Evolutionary conservation across 2,329 filamentous ascomycete genomes (phyloP).

Genomic region (Calycina marina): DNA sequence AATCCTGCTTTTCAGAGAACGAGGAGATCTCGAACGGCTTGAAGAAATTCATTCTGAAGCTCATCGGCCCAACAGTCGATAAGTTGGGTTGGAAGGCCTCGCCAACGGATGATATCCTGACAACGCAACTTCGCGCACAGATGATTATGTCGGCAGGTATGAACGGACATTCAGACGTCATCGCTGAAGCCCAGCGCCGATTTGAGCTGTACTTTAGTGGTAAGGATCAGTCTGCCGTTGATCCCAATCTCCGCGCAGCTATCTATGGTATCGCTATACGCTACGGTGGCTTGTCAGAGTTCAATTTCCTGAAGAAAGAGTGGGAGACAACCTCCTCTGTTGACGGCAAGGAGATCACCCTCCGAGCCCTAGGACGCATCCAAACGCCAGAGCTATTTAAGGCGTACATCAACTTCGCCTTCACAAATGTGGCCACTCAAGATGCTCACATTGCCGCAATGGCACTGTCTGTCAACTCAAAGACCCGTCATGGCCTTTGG

Average conservation of each 20-base stretch:
- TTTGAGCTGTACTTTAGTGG: slow-evolving; percentile 68
- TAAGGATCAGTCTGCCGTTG: slow-evolving; percentile 49
- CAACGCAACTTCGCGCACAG: slow-evolving; percentile 66
- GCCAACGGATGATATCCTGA: slow-evolving; percentile 68
- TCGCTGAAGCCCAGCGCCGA: slow-evolving; percentile 59
- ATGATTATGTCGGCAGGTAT: slow-evolving; percentile 63
- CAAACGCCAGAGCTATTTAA: slow-evolving; percentile 48
- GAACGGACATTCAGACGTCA: slow-evolving; percentile 57
- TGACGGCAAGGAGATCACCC: slow-evolving; percentile 78
- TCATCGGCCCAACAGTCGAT: slow-evolving; percentile 61
- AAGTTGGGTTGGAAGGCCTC: slow-evolving; percentile 76
- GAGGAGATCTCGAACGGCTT: slow-evolving; percentile 56
- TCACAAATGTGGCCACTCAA: slow-evolving; percentile 68
- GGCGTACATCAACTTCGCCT: slow-evolving; percentile 60
- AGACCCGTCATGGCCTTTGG: slow-evolving; percentile 67
- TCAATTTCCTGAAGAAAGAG: slow-evolving; percentile 66
- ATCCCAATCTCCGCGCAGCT: slow-evolving; percentile 66
- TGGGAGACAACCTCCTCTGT: slow-evolving; percentile 72
- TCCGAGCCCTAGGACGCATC: slow-evolving; percentile 61
- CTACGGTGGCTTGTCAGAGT: slow-evolving; percentile 55
- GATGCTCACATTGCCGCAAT: slow-evolving; percentile 77
- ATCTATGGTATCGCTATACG: slow-evolving; percentile 70
- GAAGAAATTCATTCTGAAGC: slow-evolving; percentile 62
- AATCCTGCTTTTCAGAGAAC: slow-evolving; percentile 73
- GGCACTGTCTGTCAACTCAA: slow-evolving; percentile 57